phyloP scores from a whole-genome alignment of 192 early-diverging fungal genomes.

The Umbelopsis sp. region DNA sequence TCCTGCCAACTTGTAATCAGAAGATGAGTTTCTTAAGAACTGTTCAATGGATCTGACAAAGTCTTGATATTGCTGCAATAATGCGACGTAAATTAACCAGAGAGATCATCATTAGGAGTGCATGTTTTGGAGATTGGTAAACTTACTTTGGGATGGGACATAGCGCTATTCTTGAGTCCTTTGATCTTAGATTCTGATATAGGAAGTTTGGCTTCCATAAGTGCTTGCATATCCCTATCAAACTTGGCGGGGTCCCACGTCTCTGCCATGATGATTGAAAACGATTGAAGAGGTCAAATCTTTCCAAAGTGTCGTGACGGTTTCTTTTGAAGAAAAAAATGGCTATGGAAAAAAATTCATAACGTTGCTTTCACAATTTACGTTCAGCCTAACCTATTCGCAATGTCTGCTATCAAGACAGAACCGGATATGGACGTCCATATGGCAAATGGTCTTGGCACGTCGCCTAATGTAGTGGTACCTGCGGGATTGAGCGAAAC shows the following conservation, averaged over 20 bases:
- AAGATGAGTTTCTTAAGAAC: conserved; percentile 52
- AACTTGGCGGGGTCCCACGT: conserved; percentile 33
- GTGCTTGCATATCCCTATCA: conserved; percentile 34
- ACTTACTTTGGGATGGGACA: conserved; percentile 31
- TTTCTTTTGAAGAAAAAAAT: neutral
- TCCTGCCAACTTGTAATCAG: conserved; percentile 60
- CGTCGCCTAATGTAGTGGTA: neutral
- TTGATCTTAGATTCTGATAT: conserved; percentile 41
- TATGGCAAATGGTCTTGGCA: neutral
- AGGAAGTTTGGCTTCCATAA: conserved; percentile 30
- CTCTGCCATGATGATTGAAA: conserved; percentile 1
- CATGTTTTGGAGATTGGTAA: neutral
- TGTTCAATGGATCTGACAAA: conserved; percentile 51
- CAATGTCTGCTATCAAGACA: neutral
- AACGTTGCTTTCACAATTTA: neutral
- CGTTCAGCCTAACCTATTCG: too few relatives aligned
- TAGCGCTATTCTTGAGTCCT: conserved; percentile 27
- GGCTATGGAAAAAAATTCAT: conserved; percentile 1
- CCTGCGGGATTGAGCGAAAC: neutral
- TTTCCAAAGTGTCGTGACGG: neutral
- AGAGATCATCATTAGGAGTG: neutral
- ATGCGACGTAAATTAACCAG: neutral
- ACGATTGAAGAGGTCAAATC: neutral
- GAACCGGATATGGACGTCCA: neutral
- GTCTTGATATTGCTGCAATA: conserved; percentile 51